phyloP scores from a whole-genome alignment of 2,329 filamentous ascomycete genomes.

The Blastomyces emzantsi region DNA sequence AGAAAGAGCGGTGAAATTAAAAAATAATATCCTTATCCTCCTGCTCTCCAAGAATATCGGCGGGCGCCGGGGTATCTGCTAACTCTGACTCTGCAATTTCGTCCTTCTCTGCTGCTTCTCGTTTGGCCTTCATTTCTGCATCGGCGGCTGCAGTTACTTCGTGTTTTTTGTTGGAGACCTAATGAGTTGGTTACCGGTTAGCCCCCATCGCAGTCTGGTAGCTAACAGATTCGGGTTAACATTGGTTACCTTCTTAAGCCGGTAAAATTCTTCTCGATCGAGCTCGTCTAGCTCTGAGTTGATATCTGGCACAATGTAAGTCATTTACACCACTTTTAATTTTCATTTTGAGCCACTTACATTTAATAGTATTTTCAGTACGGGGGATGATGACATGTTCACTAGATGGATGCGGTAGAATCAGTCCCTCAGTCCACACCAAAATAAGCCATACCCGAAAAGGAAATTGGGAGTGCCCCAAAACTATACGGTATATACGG shows the following conservation, averaged over 20 bases:
- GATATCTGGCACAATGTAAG: constrained; percentile 54
- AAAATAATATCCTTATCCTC: constrained; percentile 79
- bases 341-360: constrained; percentile 38
- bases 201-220: not conserved
- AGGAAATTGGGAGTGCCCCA: not conserved
- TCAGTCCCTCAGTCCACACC: constrained; percentile 15
- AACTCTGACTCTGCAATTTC: not conserved
- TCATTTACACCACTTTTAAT: constrained; percentile 4
- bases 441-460: not conserved
- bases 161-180: constrained; percentile 73
- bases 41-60: constrained; percentile 58
- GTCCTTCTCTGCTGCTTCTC: constrained; percentile 36
- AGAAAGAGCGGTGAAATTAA: constrained; percentile 30
- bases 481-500: not conserved
- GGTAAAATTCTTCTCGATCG: constrained; percentile 95
- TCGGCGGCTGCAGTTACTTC: constrained; percentile 63
- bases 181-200: not conserved
- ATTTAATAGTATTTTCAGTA: constrained; percentile 99
- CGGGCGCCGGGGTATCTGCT: constrained; percentile 10
- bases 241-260: constrained; percentile 69
- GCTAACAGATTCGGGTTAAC: not conserved
- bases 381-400: constrained; percentile 78
- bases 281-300: constrained; percentile 97
- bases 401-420: constrained; percentile 20
- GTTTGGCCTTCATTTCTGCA: constrained; percentile 66